Conservation (phyloP, 495 filamentous ascomycete species). For the Podospora pseudoanserina region DNA sequence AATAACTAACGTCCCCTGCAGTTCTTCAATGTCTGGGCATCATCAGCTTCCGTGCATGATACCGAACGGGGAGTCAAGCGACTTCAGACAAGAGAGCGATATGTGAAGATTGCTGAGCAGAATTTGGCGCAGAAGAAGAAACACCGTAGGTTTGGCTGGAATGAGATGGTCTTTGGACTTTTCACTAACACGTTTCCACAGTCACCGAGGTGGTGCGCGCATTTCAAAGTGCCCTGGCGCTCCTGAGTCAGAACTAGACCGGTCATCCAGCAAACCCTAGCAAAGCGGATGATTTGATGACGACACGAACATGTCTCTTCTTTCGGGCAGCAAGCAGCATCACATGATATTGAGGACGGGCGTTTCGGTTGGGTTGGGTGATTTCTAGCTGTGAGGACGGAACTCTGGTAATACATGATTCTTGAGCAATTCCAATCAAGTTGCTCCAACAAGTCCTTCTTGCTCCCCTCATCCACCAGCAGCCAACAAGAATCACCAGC, state of each 20-base stretch:
- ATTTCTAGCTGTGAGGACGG: not conserved
- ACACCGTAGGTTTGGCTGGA: constrained; percentile 56
- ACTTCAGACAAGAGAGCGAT: constrained; percentile 70
- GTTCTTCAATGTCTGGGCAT: constrained; percentile 70
- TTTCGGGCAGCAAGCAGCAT: not conserved
- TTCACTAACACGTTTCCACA: constrained; percentile 30
- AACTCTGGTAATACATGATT: not conserved
- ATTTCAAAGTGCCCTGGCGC: constrained; percentile 72
- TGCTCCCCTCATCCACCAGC: not conserved
- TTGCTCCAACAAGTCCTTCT: not conserved
- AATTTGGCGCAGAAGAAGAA: constrained; percentile 65
- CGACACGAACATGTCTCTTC: not conserved
- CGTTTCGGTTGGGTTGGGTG: not conserved
- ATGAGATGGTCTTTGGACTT: not conserved
- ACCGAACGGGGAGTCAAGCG: constrained; percentile 68
- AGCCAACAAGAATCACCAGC: not conserved
- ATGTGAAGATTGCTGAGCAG: constrained; percentile 66
- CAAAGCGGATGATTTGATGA: constrained; percentile 6
- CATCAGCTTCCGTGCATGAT: constrained; percentile 62
- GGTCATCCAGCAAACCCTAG: constrained; percentile 1
- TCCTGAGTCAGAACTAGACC: constrained; percentile 48
- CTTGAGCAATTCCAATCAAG: not conserved
- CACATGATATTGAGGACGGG: not conserved
- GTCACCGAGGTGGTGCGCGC: constrained; percentile 74
- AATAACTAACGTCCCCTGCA: constrained; percentile 26